Conservation (phyloP, 352 stramenopile genomes). For the Phytophthora lateralis region DNA sequence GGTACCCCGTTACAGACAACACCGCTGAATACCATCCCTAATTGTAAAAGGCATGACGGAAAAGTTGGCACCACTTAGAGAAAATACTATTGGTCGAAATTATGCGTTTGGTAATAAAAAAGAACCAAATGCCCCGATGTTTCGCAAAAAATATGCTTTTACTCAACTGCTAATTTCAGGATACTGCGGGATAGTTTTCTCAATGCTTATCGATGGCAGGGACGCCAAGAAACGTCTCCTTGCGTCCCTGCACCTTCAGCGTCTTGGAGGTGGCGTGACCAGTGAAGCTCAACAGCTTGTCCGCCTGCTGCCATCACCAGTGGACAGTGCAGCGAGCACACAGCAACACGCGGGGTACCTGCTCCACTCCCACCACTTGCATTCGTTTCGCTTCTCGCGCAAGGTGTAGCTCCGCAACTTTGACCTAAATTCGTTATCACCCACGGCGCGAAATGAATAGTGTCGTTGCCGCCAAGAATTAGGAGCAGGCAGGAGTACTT, state of each 20-base stretch:
- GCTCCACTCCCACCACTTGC: not conserved
- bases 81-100: too few species aligned
- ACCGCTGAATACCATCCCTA: too few species aligned
- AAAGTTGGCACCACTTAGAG: too few species aligned
- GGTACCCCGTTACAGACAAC: too few species aligned
- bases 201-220: conserved; percentile 4
- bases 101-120: too few species aligned
- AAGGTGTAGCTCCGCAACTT: too few species aligned
- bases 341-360: not conserved
- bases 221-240: not conserved
- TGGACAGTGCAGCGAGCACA: not conserved
- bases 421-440: too few species aligned
- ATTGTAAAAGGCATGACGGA: too few species aligned
- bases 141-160: conserved; percentile 5
- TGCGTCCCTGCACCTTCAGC: not conserved
- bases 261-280: conserved; percentile 4
- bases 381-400: not conserved
- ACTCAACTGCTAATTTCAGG: conserved; percentile 6
- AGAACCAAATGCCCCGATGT: conserved; percentile 5
- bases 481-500: too few species aligned
- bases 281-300: not conserved
- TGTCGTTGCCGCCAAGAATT: too few species aligned
- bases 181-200: conserved; percentile 13
- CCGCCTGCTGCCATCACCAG: not conserved
- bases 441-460: too few species aligned